Conservation (phyloP, 75 land plant species). For the Pinus albicaulis region DNA sequence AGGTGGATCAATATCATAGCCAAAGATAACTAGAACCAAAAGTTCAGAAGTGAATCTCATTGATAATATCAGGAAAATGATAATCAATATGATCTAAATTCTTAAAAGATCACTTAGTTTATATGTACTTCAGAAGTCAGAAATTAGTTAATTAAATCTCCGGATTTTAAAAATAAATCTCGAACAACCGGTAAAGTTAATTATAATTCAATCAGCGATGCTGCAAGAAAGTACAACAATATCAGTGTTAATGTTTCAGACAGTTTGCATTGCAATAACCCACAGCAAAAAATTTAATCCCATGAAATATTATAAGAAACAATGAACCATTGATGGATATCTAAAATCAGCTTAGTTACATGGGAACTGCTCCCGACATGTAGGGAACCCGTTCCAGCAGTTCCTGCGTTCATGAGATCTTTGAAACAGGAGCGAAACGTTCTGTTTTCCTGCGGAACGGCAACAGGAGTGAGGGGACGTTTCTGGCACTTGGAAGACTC, state of each 20-base stretch:
- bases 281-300: background rate
- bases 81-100: background rate
- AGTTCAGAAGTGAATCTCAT: constrained; percentile 6
- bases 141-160: too few relatives aligned
- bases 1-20: background rate
- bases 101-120: too few relatives aligned
- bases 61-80: background rate
- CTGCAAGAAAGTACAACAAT: too few relatives aligned
- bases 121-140: too few relatives aligned
- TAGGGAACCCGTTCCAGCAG: too few relatives aligned
- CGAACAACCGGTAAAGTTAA: background rate
- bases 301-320: background rate
- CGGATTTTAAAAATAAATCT: background rate
- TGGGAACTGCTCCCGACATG: too few relatives aligned
- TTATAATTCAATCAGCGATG: background rate
- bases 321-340: background rate
- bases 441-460: too few relatives aligned
- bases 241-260: background rate
- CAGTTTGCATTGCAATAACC: background rate
- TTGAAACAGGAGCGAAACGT: too few relatives aligned
- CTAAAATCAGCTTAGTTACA: background rate
- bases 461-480: too few relatives aligned
- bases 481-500: too few relatives aligned
- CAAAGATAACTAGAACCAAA: background rate
- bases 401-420: too few relatives aligned